phyloP scores from a whole-genome alignment of 225 moss, liverwort and hornwort species.

The Anthoceros angustus region DNA sequence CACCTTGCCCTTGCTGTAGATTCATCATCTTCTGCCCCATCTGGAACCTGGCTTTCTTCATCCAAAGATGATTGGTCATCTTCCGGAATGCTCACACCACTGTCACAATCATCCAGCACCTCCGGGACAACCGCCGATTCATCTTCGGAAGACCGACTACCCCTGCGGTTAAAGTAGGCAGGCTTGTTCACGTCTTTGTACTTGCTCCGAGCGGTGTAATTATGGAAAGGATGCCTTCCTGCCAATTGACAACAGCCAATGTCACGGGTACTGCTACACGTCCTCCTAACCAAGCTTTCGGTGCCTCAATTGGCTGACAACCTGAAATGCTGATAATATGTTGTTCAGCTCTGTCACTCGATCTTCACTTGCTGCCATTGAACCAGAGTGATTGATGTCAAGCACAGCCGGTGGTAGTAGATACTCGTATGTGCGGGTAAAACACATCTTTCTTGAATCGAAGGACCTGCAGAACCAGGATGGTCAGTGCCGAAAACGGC shows the following conservation, averaged over 20 bases:
- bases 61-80: neutral
- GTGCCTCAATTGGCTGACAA: constrained; percentile 7
- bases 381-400: constrained; percentile 28
- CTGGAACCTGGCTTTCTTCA: constrained; percentile 6
- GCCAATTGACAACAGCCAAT: constrained; percentile 1
- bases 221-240: constrained; percentile 89
- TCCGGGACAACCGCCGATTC: neutral
- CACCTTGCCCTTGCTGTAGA: constrained; percentile 45
- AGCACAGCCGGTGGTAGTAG: constrained; percentile 62
- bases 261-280: too few relatives aligned
- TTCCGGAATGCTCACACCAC: neutral
- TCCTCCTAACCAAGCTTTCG: too few relatives aligned
- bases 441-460: constrained; percentile 77
- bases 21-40: constrained; percentile 1
- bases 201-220: constrained; percentile 66
- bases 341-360: constrained; percentile 43
- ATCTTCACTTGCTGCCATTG: constrained; percentile 24
- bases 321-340: constrained; percentile 54
- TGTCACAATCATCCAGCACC: neutral
- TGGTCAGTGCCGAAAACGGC: neutral
- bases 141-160: neutral
- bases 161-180: neutral
- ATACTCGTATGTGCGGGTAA: constrained; percentile 69
- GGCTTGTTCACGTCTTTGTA: constrained; percentile 44
- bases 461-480: constrained; percentile 48